A percentile compares a stretch with the other conserved stretches of the same genome.
phyloP scores from a whole-genome alignment of 2,329 filamentous ascomycete genomes.

The Talaromyces rugulosus region DNA sequence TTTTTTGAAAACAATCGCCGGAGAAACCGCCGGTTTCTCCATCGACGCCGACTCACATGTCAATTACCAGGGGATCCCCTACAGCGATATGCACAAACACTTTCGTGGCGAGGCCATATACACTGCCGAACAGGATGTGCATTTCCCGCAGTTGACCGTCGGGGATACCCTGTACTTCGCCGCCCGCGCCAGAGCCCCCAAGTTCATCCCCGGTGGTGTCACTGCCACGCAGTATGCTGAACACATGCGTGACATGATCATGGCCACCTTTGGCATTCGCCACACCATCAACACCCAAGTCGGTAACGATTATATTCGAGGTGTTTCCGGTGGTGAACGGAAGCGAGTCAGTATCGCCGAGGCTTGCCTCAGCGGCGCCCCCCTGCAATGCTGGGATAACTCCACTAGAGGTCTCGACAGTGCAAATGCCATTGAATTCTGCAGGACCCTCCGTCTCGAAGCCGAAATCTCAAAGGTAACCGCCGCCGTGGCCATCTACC shows the following conservation, averaged over 20 bases:
- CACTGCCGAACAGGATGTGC: constrained; percentile 77
- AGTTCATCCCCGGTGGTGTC: constrained; percentile 35
- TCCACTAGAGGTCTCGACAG: constrained; percentile 50
- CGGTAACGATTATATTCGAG: constrained; percentile 56
- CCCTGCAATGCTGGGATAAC: constrained; percentile 47
- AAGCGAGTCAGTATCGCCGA: constrained; percentile 62
- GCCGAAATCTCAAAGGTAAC: constrained; percentile 48
- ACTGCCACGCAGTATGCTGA: constrained; percentile 40
- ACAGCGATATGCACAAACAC: constrained; percentile 62
- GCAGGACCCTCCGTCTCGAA: constrained; percentile 47
- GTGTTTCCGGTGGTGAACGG: constrained; percentile 58
- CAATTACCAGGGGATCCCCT: constrained; percentile 63
- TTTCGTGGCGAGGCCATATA: constrained; percentile 86
- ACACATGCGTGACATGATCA: constrained; percentile 43
- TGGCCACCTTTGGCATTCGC: constrained; percentile 42
- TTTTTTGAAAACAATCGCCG: constrained; percentile 75
- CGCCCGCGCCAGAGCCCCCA: constrained; percentile 58
- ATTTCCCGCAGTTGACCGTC: constrained; percentile 74
- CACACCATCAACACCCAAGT: constrained; percentile 51
- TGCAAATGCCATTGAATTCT: constrained; percentile 56
- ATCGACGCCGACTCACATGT: constrained; percentile 65
- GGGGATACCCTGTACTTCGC: constrained; percentile 77
- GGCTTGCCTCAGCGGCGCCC: constrained; percentile 44
- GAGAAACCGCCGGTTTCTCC: constrained; percentile 73
- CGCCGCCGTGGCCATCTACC: constrained; percentile 56